Evolutionary conservation across 192 early-diverging fungal species (phyloP).

Genomic region (Coemansia biformis): DNA sequence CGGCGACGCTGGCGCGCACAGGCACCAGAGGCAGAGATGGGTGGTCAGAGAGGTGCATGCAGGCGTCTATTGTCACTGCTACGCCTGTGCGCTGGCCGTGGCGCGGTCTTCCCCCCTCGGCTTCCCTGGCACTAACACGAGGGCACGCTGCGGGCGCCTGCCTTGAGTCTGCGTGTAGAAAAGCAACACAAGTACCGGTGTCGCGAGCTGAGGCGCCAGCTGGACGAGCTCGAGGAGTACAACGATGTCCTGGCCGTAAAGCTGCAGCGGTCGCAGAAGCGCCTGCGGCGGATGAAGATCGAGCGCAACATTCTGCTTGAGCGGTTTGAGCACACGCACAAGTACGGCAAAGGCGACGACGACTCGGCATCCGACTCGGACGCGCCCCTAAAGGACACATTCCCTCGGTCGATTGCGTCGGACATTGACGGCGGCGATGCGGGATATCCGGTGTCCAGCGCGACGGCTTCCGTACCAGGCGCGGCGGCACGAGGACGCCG

Average conservation of each 20-base stretch:
- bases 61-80: no score
- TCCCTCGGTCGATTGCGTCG: slow-evolving; percentile 20
- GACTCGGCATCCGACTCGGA: slow-evolving; percentile 38
- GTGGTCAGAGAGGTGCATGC: no score
- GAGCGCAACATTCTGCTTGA: slow-evolving; percentile 46
- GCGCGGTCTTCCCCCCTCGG: no score
- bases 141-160: no score
- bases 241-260: slow-evolving; percentile 45
- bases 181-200: slow-evolving; percentile 52
- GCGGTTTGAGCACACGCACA: slow-evolving; percentile 37
- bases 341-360: slow-evolving; percentile 11
- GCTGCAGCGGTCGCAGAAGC: slow-evolving; percentile 40
- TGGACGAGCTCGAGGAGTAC: slow-evolving; percentile 51
- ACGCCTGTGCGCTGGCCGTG: no score
- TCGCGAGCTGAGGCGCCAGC: slow-evolving; percentile 46
- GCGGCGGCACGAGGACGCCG: slow-evolving; percentile 4
- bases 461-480: no score
- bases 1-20: no score
- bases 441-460: no score
- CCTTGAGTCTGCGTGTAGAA: no score
- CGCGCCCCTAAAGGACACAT: slow-evolving; percentile 39
- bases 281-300: slow-evolving; percentile 45
- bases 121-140: no score
- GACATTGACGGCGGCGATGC: slow-evolving; percentile 23
- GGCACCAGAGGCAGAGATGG: no score